Evolutionary conservation across 768 basidiomycete species (phyloP).

Genomic region (Lentinula sp.): DNA sequence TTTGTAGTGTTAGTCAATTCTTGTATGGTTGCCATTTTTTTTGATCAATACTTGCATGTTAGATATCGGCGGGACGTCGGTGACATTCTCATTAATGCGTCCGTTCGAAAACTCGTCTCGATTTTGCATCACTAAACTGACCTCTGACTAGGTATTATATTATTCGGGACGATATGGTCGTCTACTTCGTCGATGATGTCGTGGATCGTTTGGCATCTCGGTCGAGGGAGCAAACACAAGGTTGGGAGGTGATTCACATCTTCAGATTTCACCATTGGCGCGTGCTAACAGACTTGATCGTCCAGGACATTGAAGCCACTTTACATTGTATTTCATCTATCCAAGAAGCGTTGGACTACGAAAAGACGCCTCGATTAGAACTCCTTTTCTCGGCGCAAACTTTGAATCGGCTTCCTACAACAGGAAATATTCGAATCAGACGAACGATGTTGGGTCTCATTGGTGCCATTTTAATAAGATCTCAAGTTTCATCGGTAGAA

Average conservation of each 20-base stretch:
- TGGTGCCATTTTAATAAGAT: slow-evolving; percentile 39
- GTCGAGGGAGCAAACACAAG: slow-evolving; percentile 29
- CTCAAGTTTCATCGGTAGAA: not conserved
- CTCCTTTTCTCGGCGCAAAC: slow-evolving; percentile 70
- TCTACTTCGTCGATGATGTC: slow-evolving; percentile 60
- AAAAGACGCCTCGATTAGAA: slow-evolving; percentile 45
- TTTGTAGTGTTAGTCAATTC: slow-evolving; percentile 54
- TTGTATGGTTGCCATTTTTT: slow-evolving; percentile 19
- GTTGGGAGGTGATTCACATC: slow-evolving; percentile 64
- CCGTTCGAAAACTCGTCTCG: slow-evolving; percentile 20
- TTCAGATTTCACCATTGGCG: not conserved
- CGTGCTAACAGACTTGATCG: not conserved
- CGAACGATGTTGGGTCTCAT: slow-evolving; percentile 71
- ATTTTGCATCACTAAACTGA: slow-evolving; percentile 3
- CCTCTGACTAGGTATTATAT: slow-evolving; percentile 67
- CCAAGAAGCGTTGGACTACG: slow-evolving; percentile 75
- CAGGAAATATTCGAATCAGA: slow-evolving; percentile 60
- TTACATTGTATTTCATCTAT: slow-evolving; percentile 82
- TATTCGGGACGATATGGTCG: slow-evolving; percentile 78
- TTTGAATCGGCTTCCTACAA: slow-evolving; percentile 60
- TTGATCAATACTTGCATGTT: not conserved
- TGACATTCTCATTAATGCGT: slow-evolving; percentile 87
- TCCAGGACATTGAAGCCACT: slow-evolving; percentile 79
- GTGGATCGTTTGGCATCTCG: slow-evolving; percentile 42
- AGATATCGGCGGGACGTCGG: slow-evolving; percentile 85